These are phyloP conservation scores for Tilletiopsis washingtonensis DNA, from an alignment of 1,284 basidiomycete species.

Conservation along the genomic window DNA sequence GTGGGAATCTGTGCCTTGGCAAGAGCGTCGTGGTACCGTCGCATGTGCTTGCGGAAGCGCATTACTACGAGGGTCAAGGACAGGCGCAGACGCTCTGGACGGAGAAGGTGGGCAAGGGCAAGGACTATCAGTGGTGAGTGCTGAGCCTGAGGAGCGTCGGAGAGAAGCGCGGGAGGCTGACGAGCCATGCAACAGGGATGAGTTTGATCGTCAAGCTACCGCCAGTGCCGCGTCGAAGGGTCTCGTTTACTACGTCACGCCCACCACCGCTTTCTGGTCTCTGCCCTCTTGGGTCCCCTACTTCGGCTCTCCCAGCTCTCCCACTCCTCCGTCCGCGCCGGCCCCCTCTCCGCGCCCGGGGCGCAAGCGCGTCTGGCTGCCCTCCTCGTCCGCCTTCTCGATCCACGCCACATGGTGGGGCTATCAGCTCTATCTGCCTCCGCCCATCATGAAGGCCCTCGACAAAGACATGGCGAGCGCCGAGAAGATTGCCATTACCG, in stretches of 20 bases:
- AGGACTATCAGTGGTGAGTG: not conserved
- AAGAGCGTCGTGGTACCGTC: slow-evolving; percentile 28
- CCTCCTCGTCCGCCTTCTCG: slow-evolving; percentile 23
- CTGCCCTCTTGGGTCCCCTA: too few species aligned
- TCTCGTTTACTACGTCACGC: too few species aligned
- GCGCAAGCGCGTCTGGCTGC: slow-evolving; percentile 34
- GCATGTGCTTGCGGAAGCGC: slow-evolving; percentile 17
- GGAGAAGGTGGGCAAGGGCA: not conserved
- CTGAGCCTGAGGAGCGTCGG: not conserved
- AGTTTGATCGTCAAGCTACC: too few species aligned
- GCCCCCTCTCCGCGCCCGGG: slow-evolving; percentile 3
- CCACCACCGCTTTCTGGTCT: too few species aligned
- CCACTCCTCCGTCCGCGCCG: too few species aligned
- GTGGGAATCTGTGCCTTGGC: slow-evolving; percentile 17
- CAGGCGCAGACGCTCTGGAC: too few species aligned
- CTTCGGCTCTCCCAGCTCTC: too few species aligned
- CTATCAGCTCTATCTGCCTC: slow-evolving; percentile 30
- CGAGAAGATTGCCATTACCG: slow-evolving; percentile 30
- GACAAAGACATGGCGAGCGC: slow-evolving; percentile 30
- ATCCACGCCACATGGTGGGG: slow-evolving; percentile 38
- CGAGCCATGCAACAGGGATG: too few species aligned
- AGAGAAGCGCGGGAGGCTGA: too few species aligned
- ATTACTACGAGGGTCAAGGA: slow-evolving; percentile 29
- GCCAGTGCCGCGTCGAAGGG: too few species aligned
- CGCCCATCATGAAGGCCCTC: slow-evolving; percentile 21